A percentile compares a stretch with the other conserved stretches of the same genome.
phyloP scores from a whole-genome alignment of 2,329 filamentous ascomycete species.

The Alternaria postmessia region DNA sequence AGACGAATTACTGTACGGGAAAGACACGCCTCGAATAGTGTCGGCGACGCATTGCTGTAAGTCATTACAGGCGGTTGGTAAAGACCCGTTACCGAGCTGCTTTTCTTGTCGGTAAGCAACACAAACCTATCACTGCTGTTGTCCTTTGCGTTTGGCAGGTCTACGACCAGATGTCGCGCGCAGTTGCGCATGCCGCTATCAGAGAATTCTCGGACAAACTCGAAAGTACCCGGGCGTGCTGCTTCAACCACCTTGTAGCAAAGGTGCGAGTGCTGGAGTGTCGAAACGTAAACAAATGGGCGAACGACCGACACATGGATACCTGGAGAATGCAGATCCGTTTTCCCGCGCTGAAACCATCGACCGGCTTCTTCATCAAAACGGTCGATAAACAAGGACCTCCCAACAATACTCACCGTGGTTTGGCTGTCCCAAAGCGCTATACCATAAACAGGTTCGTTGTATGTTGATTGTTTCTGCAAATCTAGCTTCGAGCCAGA shows the following conservation, averaged over 20 bases:
- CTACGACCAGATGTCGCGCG: conserved; percentile 37
- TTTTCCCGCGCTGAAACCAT: conserved; percentile 52
- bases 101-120: conserved; percentile 46
- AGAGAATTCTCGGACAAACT: conserved; percentile 38
- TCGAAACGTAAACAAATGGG: conserved; percentile 63
- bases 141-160: conserved; percentile 9
- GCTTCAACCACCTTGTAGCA: conserved; percentile 53
- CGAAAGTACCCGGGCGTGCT: conserved; percentile 38
- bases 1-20: conserved; percentile 57
- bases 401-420: conserved; percentile 39
- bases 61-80: conserved; percentile 30
- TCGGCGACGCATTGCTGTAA: conserved; percentile 36
- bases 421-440: conserved; percentile 36
- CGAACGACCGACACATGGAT: conserved; percentile 59
- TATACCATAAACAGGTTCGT: conserved; percentile 43
- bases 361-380: conserved; percentile 41
- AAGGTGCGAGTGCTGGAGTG: conserved; percentile 62
- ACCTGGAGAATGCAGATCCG: conserved; percentile 58
- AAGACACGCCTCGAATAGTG: conserved; percentile 54
- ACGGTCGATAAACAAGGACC: conserved; percentile 37
- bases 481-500: conserved; percentile 60
- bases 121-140: conserved; percentile 28
- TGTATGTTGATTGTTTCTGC: conserved; percentile 49
- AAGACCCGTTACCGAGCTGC: conserved; percentile 40
- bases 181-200: conserved; percentile 41